A percentile compares a stretch with the other conserved stretches of the same genome.
Evolutionary conservation across 73 alveolate species (phyloP).

Genomic region (Tetrahymena thermophila): DNA sequence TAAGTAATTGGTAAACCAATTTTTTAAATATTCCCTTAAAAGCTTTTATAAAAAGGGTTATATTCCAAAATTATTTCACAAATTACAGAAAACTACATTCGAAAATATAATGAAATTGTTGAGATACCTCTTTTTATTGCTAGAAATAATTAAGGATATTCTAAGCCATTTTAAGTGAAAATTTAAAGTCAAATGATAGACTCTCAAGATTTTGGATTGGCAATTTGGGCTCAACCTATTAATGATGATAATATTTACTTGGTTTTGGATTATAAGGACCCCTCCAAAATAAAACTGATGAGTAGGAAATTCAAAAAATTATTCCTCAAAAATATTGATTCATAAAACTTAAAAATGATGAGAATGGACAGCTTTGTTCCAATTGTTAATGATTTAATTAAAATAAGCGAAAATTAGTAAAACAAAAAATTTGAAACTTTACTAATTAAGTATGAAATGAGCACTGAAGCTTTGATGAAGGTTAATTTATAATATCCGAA

Average conservation of each 20-base stretch:
- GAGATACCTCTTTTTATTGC: not conserved
- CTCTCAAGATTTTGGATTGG: not conserved
- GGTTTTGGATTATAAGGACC: not conserved
- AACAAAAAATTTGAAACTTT: not conserved
- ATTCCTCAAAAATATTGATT: not conserved
- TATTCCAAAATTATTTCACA: not conserved
- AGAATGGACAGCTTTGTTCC: not conserved
- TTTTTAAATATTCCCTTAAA: not conserved
- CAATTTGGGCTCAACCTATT: not conserved
- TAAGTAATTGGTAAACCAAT: not conserved
- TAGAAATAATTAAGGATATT: not conserved
- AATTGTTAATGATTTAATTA: not conserved
- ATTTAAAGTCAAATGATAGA: not conserved
- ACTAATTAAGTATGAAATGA: not conserved
- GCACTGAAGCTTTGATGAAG: not conserved
- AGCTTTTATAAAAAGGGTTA: not conserved
- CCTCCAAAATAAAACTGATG: not conserved
- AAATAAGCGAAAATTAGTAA: not conserved
- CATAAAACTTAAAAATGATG: not conserved
- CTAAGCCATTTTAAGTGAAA: not conserved
- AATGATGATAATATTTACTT: not conserved
- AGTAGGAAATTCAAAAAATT: not conserved
- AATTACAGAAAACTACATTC: not conserved
- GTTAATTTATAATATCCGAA: not conserved
- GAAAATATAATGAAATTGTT: not conserved